Evolutionary conservation across 768 basidiomycete genomes (phyloP).

Genomic region (Chalciporus piperatus): DNA sequence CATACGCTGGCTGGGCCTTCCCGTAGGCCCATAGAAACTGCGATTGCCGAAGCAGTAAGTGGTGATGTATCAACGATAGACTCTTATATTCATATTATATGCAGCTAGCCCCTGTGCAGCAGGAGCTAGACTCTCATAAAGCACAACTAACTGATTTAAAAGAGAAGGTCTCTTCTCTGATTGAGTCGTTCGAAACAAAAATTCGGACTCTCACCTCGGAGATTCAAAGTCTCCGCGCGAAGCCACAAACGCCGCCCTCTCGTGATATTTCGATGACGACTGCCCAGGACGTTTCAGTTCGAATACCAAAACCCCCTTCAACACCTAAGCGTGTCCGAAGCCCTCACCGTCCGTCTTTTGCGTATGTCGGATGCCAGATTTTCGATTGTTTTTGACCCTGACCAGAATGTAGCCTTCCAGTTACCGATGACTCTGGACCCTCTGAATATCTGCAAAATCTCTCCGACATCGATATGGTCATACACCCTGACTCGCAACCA

Average conservation of each 20-base stretch:
- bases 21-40: conserved; percentile 13
- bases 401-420: conserved; percentile 19
- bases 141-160: conserved; percentile 39
- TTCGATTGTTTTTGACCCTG: conserved; percentile 6
- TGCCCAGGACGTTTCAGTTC: conserved; percentile 15
- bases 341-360: conserved; percentile 23
- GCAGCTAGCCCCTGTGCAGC: conserved; percentile 51
- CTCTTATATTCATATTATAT: conserved; percentile 9
- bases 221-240: conserved; percentile 31
- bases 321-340: conserved; percentile 35
- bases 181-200: conserved; percentile 35
- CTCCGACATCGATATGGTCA: conserved; percentile 16
- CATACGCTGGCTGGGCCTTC: conserved; percentile 4
- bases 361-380: conserved; percentile 17
- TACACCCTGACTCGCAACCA: conserved; percentile 8
- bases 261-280: conserved; percentile 7
- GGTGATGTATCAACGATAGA: not conserved
- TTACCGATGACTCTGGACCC: conserved; percentile 14
- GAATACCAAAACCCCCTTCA: conserved; percentile 31
- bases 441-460: conserved; percentile 22
- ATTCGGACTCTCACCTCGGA: conserved; percentile 37
- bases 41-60: conserved; percentile 32
- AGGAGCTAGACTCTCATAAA: conserved; percentile 47
- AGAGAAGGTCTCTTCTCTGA: conserved; percentile 28
- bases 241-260: conserved; percentile 10